phyloP scores from a whole-genome alignment of 2,329 filamentous ascomycete species.

The Exophiala oligosperma region DNA sequence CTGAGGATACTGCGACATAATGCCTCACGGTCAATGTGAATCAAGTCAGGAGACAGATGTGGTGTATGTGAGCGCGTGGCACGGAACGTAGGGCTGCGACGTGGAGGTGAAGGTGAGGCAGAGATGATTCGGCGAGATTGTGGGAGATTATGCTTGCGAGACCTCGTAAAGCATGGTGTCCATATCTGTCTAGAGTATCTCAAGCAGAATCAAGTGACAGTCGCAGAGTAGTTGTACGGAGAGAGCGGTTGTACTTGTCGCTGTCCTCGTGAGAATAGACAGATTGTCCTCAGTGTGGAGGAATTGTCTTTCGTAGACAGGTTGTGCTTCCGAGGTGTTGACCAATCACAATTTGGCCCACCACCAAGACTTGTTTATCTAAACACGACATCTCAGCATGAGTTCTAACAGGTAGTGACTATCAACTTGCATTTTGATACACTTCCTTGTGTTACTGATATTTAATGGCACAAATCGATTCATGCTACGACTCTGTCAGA shows the following conservation, averaged over 20 bases:
- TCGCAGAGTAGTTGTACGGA: not conserved
- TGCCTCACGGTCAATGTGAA: conserved; percentile 17
- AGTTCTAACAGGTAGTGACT: too few species aligned
- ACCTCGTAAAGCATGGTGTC: conserved; percentile 8
- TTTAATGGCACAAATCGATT: too few species aligned
- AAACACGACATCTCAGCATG: too few species aligned
- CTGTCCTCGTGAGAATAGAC: conserved; percentile 12
- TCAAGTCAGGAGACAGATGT: not conserved
- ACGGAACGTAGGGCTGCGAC: not conserved
- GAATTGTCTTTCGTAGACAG: conserved; percentile 10
- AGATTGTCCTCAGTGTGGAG: conserved; percentile 21
- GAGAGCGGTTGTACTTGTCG: not conserved
- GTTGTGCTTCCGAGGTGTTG: conserved; percentile 7
- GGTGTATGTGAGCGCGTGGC: not conserved
- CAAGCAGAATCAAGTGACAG: not conserved
- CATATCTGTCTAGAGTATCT: conserved; percentile 5
- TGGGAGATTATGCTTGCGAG: conserved; percentile 12
- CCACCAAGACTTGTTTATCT: not conserved
- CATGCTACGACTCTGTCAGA: too few species aligned
- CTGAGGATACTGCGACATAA: conserved; percentile 40
- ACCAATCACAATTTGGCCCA: conserved; percentile 12
- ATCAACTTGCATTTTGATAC: too few species aligned
- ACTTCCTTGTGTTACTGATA: too few species aligned
- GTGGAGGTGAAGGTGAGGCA: conserved; percentile 9
- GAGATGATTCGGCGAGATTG: conserved; percentile 13